A percentile compares a stretch with the other conserved stretches of the same genome.
phyloP scores from a whole-genome alignment of 345 rosid genomes.

The Lepidium aucheri region DNA sequence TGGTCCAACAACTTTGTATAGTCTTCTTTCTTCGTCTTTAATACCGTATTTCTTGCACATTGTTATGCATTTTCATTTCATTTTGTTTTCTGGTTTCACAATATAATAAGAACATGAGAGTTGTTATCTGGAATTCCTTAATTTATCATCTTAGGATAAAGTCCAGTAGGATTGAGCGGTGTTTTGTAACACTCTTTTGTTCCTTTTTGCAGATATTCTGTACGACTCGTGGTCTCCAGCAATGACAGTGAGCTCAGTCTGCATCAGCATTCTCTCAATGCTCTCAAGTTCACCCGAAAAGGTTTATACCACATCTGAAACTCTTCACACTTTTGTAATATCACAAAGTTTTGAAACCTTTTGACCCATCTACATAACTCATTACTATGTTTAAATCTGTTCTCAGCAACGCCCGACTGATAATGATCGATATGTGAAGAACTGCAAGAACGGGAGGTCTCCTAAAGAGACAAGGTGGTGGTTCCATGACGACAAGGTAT shows the following conservation, averaged over 20 bases:
- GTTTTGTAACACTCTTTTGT: not conserved
- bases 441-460: constrained; percentile 90
- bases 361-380: not conserved
- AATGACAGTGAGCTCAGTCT: constrained; percentile 93
- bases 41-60: not conserved
- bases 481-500: constrained; percentile 97
- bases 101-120: not conserved
- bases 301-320: constrained; percentile 30
- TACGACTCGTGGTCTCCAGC: constrained; percentile 99
- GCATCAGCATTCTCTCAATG: constrained; percentile 98
- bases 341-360: not conserved
- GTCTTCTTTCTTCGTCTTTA: not conserved
- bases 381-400: not conserved
- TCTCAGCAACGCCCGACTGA: constrained; percentile 96
- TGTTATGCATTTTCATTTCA: not conserved
- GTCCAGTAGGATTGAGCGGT: not conserved
- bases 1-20: not conserved
- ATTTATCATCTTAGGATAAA: not conserved
- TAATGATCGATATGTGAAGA: constrained; percentile 93
- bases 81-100: not conserved
- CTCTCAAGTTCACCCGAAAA: constrained; percentile 92
- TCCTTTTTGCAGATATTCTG: constrained; percentile 57
- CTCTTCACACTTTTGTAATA: not conserved
- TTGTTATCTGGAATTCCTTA: not conserved
- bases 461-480: constrained; percentile 99